Evolutionary conservation across 208 protist species (phyloP).

Genomic region (Leishmania turanica): DNA sequence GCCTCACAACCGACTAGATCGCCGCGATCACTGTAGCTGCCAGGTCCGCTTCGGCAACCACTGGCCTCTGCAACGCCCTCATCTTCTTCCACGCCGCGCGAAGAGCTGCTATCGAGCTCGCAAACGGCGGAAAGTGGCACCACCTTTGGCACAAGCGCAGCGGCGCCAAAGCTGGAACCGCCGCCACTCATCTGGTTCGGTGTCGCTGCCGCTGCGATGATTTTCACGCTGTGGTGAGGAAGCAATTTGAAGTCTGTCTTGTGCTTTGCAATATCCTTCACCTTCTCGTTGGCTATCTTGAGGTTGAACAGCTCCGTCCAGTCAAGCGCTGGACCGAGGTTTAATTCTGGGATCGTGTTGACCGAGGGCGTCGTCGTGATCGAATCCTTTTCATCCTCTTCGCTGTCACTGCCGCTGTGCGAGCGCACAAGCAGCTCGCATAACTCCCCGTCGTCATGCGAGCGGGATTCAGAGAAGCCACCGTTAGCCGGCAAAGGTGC

Average conservation of each 20-base stretch:
- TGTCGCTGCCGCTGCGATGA: conserved; percentile 3
- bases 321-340: conserved; percentile 10
- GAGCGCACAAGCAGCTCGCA: neutral
- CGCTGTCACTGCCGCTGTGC: neutral
- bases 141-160: conserved; percentile 2
- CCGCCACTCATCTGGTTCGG: neutral
- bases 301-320: conserved; percentile 36
- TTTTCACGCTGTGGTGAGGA: conserved; percentile 19
- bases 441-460: neutral
- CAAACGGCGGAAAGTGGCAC: conserved; percentile 31
- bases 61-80: conserved; percentile 3
- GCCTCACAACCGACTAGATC: conserved; percentile 8
- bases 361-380: conserved; percentile 5
- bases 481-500: neutral
- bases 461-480: neutral
- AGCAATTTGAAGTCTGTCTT: conserved; percentile 28
- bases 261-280: conserved; percentile 39
- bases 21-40: neutral
- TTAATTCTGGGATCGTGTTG: conserved; percentile 25
- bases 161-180: neutral
- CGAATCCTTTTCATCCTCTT: conserved; percentile 10
- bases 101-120: conserved; percentile 39
- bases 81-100: conserved; percentile 23
- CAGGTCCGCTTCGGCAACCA: conserved; percentile 1
- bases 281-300: conserved; percentile 35